phyloP scores from a whole-genome alignment of 1,284 basidiomycete species.

The Fomitopsis betulina region DNA sequence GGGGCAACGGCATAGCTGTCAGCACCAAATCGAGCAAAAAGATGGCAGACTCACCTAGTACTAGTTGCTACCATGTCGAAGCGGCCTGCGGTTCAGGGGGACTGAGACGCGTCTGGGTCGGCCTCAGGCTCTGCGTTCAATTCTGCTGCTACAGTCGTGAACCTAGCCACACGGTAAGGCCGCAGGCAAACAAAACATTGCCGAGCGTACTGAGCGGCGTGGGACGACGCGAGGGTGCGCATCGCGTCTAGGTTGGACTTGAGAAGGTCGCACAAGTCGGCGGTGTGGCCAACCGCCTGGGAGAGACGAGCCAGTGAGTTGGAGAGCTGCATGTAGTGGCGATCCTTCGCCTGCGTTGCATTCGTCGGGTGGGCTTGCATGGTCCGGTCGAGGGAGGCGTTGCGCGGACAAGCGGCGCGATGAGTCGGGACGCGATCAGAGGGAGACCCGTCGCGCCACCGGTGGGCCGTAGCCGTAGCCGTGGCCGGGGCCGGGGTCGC shows the following conservation, averaged over 20 bases:
- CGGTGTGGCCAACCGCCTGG: slow-evolving; percentile 56
- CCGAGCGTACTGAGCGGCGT: slow-evolving; percentile 61
- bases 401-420: not conserved
- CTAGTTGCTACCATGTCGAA: no score
- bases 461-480: no score
- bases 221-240: slow-evolving; percentile 63
- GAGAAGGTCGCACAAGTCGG: slow-evolving; percentile 66
- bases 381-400: not conserved
- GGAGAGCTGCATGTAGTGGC: slow-evolving; percentile 65
- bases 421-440: no score
- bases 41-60: not conserved
- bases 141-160: slow-evolving; percentile 60
- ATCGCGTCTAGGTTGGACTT: slow-evolving; percentile 69
- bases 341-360: slow-evolving; percentile 69
- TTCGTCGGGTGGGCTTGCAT: slow-evolving; percentile 38
- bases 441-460: not conserved
- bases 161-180: slow-evolving; percentile 37
- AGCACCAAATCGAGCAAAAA: not conserved
- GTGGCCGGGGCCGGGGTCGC: not conserved
- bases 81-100: not conserved
- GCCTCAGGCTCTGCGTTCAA: slow-evolving; percentile 42
- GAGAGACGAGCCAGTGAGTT: slow-evolving; percentile 57
- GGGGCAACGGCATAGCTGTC: no score
- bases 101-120: not conserved
- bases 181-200: not conserved